Base-by-base conservation (phyloP, 1,284 basidiomycete genomes). In the Malassezia brasiliensis region DNA sequence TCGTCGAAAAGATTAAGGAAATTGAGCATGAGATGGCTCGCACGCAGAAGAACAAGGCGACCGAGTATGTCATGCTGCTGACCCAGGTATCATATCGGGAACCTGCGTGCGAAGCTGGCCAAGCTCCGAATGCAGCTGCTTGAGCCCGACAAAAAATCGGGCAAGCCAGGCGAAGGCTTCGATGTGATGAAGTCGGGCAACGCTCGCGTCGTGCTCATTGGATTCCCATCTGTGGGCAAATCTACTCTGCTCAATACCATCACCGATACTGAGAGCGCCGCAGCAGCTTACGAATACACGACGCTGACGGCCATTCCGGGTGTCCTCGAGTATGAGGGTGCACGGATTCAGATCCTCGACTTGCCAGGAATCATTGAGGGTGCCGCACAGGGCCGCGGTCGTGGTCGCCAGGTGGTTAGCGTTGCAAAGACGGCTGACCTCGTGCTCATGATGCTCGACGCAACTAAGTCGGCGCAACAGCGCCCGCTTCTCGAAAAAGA, bases 281-380 rank as follows among this genome's bases (percentile, higher is more conserved):
- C 87, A 0, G 93, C 91, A 10, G 88, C 90, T 9, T 96, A 98
- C 74, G 91, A 96, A 74, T 96, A 94, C 77, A 96, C 90, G 1
- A 93, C 88, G 3, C 80, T 91, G 35, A 90, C 90, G 6, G 52
- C 62, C 11, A 59, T 64, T n/a, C 58, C 59, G 15, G 66, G 66
- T 50, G 65, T 67, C 38, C 56, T 62, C 20, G 61, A 65, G 34
- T 62, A 65, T 49, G 57, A 93, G 91, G 19, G 75, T 15, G 56
- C 61, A 8, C 60, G 58, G 40, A 67, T 68, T 22, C 61, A 60
- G 56, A 59, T 69, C 44, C 56, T 98, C 44, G 93, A 98, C 82
- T 77, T 98, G 53, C 93, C 93, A 2, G 93, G 93, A 77, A 98
- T 98, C 70, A 90, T 96, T 20, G 91, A 96, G 77, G 93, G 91